Percentiles rank a stretch among this genome's conserved stretches.
phyloP scores from a whole-genome alignment of 768 basidiomycete genomes.

The Suillus subluteus region DNA sequence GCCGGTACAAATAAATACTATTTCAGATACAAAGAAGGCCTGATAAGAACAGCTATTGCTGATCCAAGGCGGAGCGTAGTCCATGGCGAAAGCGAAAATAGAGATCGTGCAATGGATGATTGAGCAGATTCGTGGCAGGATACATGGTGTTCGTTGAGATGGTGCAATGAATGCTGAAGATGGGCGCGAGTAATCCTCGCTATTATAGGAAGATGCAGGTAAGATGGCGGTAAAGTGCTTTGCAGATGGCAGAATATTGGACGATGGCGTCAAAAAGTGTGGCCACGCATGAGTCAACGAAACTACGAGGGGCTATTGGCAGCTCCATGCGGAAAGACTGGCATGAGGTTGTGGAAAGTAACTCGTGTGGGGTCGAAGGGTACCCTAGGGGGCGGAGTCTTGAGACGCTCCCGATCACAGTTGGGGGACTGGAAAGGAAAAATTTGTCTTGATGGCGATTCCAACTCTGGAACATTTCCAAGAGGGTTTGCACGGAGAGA shows the following conservation, averaged over 20 bases:
- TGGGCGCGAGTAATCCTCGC: conserved; percentile 23
- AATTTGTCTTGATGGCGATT: conserved; percentile 22
- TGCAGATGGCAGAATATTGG: conserved; percentile 17
- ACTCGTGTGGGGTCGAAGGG: conserved; percentile 52
- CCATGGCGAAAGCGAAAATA: conserved; percentile 27
- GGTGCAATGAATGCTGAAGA: conserved; percentile 23
- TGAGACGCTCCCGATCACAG: conserved; percentile 25
- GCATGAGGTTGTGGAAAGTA: conserved; percentile 65
- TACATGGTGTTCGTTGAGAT: conserved; percentile 35
- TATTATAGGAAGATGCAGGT: conserved; percentile 35
- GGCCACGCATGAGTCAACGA: conserved; percentile 8
- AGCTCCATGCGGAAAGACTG: conserved; percentile 45
- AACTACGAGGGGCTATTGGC: conserved; percentile 18
- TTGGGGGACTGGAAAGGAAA: conserved; percentile 31
- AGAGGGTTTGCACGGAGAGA: conserved; percentile 55
- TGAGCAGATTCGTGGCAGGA: conserved; percentile 26
- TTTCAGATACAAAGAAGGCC: conserved; percentile 20
- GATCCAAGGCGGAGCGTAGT: conserved; percentile 34
- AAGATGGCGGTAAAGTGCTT: conserved; percentile 32
- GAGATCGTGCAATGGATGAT: conserved; percentile 23
- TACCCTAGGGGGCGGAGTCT: conserved; percentile 37
- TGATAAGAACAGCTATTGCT: conserved; percentile 23
- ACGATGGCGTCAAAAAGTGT: conserved; percentile 10
- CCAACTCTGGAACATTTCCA: conserved; percentile 28
- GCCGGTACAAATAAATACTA: conserved; percentile 23